Conservation (phyloP, 352 stramenopile genomes). For the Aphanomyces invadans region DNA sequence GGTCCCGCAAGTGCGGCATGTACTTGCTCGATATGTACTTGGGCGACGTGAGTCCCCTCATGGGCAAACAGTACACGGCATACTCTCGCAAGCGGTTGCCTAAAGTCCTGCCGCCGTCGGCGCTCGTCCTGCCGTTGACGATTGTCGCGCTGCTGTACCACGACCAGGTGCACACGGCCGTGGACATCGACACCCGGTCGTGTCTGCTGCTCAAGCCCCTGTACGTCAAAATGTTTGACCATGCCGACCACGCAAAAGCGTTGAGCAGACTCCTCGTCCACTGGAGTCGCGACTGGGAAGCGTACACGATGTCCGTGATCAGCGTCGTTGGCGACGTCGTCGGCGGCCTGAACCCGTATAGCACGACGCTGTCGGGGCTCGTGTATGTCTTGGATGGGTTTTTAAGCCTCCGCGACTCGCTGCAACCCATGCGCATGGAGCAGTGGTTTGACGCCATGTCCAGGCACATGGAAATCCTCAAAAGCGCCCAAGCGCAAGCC, state of each 20-base stretch:
- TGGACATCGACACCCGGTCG: slow-evolving; percentile 20
- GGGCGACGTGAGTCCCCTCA: slow-evolving; percentile 18
- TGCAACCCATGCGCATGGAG: neutral
- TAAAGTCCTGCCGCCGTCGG: neutral
- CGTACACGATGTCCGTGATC: slow-evolving; percentile 16
- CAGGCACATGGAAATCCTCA: slow-evolving; percentile 3
- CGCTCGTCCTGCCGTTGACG: neutral
- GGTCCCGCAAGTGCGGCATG: slow-evolving; percentile 18
- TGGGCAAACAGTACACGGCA: slow-evolving; percentile 14
- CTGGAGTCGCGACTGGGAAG: slow-evolving; percentile 22
- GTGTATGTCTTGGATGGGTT: slow-evolving; percentile 17
- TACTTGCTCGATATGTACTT: slow-evolving; percentile 21
- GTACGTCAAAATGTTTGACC: slow-evolving; percentile 16
- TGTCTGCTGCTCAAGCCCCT: slow-evolving; percentile 21
- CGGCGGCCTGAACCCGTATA: neutral
- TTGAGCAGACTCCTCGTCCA: slow-evolving; percentile 2
- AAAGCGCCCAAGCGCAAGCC: slow-evolving; percentile 11
- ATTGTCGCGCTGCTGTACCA: slow-evolving; percentile 5
- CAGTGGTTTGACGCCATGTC: slow-evolving; percentile 8
- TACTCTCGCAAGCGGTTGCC: slow-evolving; percentile 22
- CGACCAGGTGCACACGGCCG: neutral
- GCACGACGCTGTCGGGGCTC: slow-evolving; percentile 1
- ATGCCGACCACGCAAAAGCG: slow-evolving; percentile 17
- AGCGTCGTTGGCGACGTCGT: slow-evolving; percentile 19
- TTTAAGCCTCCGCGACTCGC: neutral